phyloP scores from a whole-genome alignment of 768 basidiomycete species.

The Lactarius indigo region DNA sequence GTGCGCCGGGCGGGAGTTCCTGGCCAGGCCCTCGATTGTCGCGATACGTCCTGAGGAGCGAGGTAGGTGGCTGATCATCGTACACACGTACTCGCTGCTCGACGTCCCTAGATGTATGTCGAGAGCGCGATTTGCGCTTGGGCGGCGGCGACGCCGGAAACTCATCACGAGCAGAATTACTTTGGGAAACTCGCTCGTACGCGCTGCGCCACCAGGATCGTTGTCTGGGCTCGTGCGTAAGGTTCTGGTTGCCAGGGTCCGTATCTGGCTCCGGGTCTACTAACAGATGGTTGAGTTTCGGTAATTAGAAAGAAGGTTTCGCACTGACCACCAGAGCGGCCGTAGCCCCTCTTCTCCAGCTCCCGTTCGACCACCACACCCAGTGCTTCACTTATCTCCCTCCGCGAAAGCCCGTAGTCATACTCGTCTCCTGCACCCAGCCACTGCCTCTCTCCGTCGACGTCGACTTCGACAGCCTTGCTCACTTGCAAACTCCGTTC shows the following conservation, averaged over 20 bases:
- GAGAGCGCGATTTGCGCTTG: slow-evolving; percentile 24
- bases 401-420: slow-evolving; percentile 40
- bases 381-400: slow-evolving; percentile 52
- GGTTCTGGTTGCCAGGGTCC: not conserved
- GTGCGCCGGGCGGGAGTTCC: not conserved
- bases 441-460: slow-evolving; percentile 51
- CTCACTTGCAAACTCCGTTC: slow-evolving; percentile 10
- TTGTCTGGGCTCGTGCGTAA: slow-evolving; percentile 5
- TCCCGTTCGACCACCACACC: slow-evolving; percentile 53
- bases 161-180: slow-evolving; percentile 13
- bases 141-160: slow-evolving; percentile 19
- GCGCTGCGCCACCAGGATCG: slow-evolving; percentile 26
- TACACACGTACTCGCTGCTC: slow-evolving; percentile 28
- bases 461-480: slow-evolving; percentile 24
- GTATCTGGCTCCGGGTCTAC: not conserved
- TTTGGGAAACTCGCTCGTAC: slow-evolving; percentile 25
- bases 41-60: slow-evolving; percentile 34
- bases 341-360: slow-evolving; percentile 37
- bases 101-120: slow-evolving; percentile 22
- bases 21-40: slow-evolving; percentile 1
- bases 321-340: slow-evolving; percentile 14
- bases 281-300: not conserved
- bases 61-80: slow-evolving; percentile 42
- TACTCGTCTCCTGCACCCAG: slow-evolving; percentile 46
- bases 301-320: not conserved